phyloP scores from a whole-genome alignment of 2,329 filamentous ascomycete genomes.

The Canariomyces notabilis region DNA sequence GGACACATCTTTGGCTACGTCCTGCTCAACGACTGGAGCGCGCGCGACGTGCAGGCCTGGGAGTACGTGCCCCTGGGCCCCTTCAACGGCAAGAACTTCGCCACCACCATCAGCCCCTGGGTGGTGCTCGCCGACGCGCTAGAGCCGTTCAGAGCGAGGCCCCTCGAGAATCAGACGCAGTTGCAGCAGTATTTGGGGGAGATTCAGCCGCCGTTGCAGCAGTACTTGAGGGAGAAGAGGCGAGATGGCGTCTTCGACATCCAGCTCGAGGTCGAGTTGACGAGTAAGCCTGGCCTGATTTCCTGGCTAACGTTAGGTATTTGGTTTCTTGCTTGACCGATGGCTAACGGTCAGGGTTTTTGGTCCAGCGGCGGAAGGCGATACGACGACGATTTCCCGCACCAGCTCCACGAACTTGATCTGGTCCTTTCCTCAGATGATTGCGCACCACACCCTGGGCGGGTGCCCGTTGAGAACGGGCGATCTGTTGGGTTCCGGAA shows the following conservation, averaged over 20 bases:
- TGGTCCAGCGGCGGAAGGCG: constrained; percentile 38
- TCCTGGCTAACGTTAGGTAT: neutral
- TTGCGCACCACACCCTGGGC: constrained; percentile 71
- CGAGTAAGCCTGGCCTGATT: constrained; percentile 39
- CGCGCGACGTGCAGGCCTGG: constrained; percentile 76
- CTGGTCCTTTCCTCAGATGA: constrained; percentile 81
- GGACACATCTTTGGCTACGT: constrained; percentile 70
- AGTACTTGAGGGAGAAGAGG: constrained; percentile 54
- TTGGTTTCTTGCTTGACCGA: neutral
- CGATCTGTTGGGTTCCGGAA: constrained; percentile 73
- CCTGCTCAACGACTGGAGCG: constrained; percentile 83
- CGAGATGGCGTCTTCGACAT: constrained; percentile 63
- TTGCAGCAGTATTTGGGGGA: constrained; percentile 52
- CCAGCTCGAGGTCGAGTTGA: constrained; percentile 59
- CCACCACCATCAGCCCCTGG: constrained; percentile 72
- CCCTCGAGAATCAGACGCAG: constrained; percentile 30
- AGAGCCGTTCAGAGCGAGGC: constrained; percentile 45
- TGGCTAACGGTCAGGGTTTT: neutral
- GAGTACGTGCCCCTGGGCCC: constrained; percentile 79
- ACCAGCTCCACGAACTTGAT: constrained; percentile 63
- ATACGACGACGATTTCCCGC: constrained; percentile 52
- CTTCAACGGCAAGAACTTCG: constrained; percentile 82
- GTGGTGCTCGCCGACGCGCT: constrained; percentile 72
- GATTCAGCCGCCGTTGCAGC: constrained; percentile 34
- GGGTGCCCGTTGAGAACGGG: constrained; percentile 70